Evolutionary conservation across 108 stramenopile genomes (phyloP), one percentile per base, ranked within the genome.

Genomic region (Pseudonitzschia multiseries): DNA sequence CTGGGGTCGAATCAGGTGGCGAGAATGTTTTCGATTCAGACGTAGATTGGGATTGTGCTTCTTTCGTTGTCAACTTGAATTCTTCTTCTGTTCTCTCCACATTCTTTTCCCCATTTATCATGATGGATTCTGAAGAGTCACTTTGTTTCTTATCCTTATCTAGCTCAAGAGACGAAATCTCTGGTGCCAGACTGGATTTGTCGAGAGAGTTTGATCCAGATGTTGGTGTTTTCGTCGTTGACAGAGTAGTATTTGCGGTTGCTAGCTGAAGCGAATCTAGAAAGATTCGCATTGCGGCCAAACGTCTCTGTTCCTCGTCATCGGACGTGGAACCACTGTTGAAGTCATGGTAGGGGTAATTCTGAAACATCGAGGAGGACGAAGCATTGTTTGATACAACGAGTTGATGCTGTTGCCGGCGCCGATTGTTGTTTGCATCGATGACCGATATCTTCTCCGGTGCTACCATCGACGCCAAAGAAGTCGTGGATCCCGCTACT

Each of bases 391-490:
- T 56, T n/a, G 61, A 62, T 13, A 17, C 61, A 5, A 62, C 61
- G 14, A 62, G 29, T 40, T 62, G 61, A 20, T 62, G 61, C 22
- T 33, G 32, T 17, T 40, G 12, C 36, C 61, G 29, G 32, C 61
- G 61, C n/a, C 32, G 33, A n/a, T 29, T 24, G 36, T 33, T 62
- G 32, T 40, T 62, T 10, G 54, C 13, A 56, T 22, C 24, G 21
- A 24, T 4, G 36, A 17, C 40, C 8, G 32, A 26, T 26, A 26
- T 0, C 15, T 27, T 59, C 0, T 59, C 57, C 15, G 29, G 28
- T 26, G 56, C 29, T 24, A 52, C 73, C 22, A 76, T 80, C 17
- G 81, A 81, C n/a, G 79, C 85, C 36, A 77, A 83, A 70, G 81
- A 80, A 41, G 81, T 36, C 36, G 36, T 5, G 36, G 36, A 6